Evolutionary conservation across 257 asterid species (phyloP).

Genomic region (Nicotiana noctiflora): DNA sequence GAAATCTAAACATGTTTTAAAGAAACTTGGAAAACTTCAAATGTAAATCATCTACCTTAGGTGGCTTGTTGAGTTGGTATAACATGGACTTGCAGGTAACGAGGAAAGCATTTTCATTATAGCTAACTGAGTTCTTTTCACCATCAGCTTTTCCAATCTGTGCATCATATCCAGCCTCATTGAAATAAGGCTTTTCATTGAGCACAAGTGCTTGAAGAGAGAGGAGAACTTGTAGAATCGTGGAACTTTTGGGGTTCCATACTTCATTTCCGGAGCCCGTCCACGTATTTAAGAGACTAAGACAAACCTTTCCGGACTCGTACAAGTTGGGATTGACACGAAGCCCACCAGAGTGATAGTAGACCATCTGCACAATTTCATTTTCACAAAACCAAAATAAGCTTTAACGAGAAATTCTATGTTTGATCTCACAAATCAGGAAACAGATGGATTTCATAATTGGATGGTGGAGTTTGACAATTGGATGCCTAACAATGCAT

Average conservation of each 20-base stretch:
- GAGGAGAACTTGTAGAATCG: conserved; percentile 79
- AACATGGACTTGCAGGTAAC: conserved; percentile 87
- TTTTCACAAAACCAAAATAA: conserved; percentile 1
- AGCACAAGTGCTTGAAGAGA: conserved; percentile 96
- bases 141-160: conserved; percentile 91
- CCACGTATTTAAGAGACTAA: conserved; percentile 93
- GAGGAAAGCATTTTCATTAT: conserved; percentile 89
- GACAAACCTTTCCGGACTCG: conserved; percentile 83
- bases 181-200: conserved; percentile 81
- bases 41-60: conserved; percentile 44
- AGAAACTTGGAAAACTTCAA: not conserved
- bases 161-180: conserved; percentile 86
- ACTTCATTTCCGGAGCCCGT: conserved; percentile 72
- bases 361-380: conserved; percentile 59
- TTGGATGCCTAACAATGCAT: not conserved
- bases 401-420: not conserved
- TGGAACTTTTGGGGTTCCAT: conserved; percentile 76
- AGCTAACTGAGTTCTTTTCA: conserved; percentile 73
- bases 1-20: not conserved
- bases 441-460: not conserved
- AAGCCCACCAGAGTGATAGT: conserved; percentile 86
- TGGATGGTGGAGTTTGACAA: not conserved
- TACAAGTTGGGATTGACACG: conserved; percentile 89
- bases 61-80: conserved; percentile 70
- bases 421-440: not conserved